These are phyloP conservation scores for Sungouiozyma ichnusensis DNA, from an alignment of 805 yeast genomes.

Conservation along the genomic window DNA sequence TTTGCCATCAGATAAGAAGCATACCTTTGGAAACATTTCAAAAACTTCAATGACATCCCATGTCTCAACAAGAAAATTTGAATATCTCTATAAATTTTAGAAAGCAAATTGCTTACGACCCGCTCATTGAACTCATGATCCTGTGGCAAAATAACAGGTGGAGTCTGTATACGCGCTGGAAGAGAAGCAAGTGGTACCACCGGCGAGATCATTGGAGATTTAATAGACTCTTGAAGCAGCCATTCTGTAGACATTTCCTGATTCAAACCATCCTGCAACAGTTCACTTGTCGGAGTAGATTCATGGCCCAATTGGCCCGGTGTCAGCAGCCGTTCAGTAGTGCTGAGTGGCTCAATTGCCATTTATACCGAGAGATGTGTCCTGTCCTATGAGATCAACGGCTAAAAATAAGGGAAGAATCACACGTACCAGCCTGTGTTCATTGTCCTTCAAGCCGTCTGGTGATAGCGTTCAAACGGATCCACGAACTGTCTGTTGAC, in stretches of 20 bases:
- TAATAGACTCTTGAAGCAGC: background rate
- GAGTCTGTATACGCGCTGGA: no score
- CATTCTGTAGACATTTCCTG: background rate
- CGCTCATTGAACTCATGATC: background rate
- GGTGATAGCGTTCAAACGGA: no score
- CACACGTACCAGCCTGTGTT: no score
- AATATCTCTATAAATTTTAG: conserved; percentile 14
- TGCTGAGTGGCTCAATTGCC: background rate
- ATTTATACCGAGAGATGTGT: no score
- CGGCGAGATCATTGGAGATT: no score
- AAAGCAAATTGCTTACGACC: conserved; percentile 1
- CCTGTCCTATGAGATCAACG: no score
- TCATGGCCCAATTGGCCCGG: background rate
- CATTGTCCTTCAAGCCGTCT: no score
- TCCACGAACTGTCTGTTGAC: no score
- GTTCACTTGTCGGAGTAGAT: background rate
- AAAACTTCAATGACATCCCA: conserved; percentile 18
- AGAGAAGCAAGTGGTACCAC: no score
- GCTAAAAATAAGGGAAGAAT: no score
- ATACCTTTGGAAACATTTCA: conserved; percentile 18
- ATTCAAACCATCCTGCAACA: background rate
- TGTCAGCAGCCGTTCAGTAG: background rate
- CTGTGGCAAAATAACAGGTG: background rate
- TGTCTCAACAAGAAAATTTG: conserved; percentile 19
- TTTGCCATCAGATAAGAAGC: conserved; percentile 9